Base-by-base conservation (phyloP, 148 eudicot species). In the Arctostaphylos glauca region DNA sequence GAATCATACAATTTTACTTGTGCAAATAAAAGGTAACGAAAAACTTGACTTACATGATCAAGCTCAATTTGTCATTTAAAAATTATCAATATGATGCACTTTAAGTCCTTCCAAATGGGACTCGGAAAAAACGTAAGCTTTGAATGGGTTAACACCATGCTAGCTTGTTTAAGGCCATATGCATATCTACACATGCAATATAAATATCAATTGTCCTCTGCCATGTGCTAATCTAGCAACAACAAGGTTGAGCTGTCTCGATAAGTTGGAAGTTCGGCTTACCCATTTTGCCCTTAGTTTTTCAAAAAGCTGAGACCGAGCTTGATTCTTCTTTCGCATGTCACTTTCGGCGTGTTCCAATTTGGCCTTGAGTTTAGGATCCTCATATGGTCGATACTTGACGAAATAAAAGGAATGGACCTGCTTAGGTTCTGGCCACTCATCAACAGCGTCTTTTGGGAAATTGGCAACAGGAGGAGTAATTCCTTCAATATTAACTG, bases 401-500 rank as follows among this genome's bases (percentile, higher is more conserved):
- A 89, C 88, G 68, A 91, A 78, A 81, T 89, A 93, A 84, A 94
- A 93, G 1, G 89, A 83, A 87, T 96, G 91, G 38, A 87, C 60
- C 90, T 91, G 84, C 48, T 79, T 78, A 18, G 87, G 88, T 68
- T 75, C 93, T 18, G 98, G 95, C 99, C 99, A 94, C 58, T 96
- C 97, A 70, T 93, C 95, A 87, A 84, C 92, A 41, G 90, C 98
- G 85, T 93, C 89, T 91, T 90, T 94, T 0, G 94, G 93, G 71
- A 94, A 55, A 78, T 87, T 82, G 58, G 87, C 77, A 50, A 74
- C 89, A 4, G 93, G 71, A 31, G 78, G 86, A 58, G 85, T 86
- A 52, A 71, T 87, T 9, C 7, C 74, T 87, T 92, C 93, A 64
- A 77, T 89, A n/a, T 85, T 83, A 16, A 83, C 71, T 18, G 91